Percentiles rank a stretch among this genome's conserved stretches.
Evolutionary conservation across 1,284 basidiomycete species (phyloP).

Genomic region (Agroathelia rolfsii): DNA sequence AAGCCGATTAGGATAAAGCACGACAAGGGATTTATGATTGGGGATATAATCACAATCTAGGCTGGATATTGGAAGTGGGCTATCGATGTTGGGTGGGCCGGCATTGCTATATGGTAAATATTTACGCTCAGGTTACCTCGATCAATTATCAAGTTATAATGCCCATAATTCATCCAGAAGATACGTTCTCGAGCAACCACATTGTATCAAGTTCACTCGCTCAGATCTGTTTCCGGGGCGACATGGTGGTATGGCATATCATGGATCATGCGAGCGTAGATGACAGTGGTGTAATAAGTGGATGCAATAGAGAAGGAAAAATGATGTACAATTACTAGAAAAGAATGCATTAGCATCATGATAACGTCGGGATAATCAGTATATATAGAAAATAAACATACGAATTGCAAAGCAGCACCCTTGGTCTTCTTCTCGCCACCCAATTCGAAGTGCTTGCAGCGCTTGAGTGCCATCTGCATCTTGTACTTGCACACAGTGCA

Average conservation of each 20-base stretch:
- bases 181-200: too few relatives aligned
- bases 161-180: too few relatives aligned
- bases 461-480: slow-evolving; percentile 92
- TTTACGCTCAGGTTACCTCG: too few relatives aligned
- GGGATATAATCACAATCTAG: too few relatives aligned
- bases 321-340: slow-evolving; percentile 10
- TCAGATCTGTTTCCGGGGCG: too few relatives aligned
- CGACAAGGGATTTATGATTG: too few relatives aligned
- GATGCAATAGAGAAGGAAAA: slow-evolving; percentile 12
- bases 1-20: too few relatives aligned
- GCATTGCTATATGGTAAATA: too few relatives aligned
- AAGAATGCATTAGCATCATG: slow-evolving; percentile 15
- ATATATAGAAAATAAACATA: slow-evolving; percentile 32
- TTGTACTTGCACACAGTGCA: slow-evolving; percentile 99
- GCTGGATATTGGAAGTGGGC: too few relatives aligned
- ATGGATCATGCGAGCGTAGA: slow-evolving; percentile 17
- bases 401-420: slow-evolving; percentile 89
- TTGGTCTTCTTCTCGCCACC: slow-evolving; percentile 99
- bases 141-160: too few relatives aligned
- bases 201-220: too few relatives aligned
- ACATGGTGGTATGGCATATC: slow-evolving; percentile 15
- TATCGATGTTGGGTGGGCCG: too few relatives aligned
- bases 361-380: slow-evolving; percentile 8
- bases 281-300: slow-evolving; percentile 14
- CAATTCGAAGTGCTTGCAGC: slow-evolving; percentile 99